phyloP scores from a whole-genome alignment of 768 basidiomycete species.

The Lepiota venenata region DNA sequence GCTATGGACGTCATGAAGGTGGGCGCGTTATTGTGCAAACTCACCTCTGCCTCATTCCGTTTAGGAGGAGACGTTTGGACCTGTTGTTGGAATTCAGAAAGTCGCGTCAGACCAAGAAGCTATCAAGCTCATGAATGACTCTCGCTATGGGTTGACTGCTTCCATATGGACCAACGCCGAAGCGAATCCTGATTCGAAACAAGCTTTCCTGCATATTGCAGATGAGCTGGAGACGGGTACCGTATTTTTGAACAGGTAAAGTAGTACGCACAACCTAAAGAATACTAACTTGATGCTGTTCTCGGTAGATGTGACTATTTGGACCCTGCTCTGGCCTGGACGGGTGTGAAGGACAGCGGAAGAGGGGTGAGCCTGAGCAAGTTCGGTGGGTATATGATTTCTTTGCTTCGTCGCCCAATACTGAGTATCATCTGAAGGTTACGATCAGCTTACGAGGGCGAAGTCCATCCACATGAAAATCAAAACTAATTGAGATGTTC shows the following conservation, averaged over 20 bases:
- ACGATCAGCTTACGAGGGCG: slow-evolving; percentile 79
- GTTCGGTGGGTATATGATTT: slow-evolving; percentile 56
- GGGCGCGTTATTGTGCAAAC: slow-evolving; percentile 12
- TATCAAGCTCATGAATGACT: slow-evolving; percentile 91
- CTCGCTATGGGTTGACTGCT: slow-evolving; percentile 90
- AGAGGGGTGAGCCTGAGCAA: slow-evolving; percentile 87
- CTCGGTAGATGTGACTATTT: slow-evolving; percentile 72
- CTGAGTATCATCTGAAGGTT: slow-evolving; percentile 46
- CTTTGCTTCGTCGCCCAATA: not conserved
- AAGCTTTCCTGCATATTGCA: slow-evolving; percentile 63
- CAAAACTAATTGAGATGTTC: slow-evolving; percentile 35
- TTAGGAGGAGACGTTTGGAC: slow-evolving; percentile 90
- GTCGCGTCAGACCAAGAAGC: slow-evolving; percentile 87
- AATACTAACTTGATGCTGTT: not conserved
- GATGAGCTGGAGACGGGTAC: slow-evolving; percentile 85
- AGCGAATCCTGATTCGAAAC: slow-evolving; percentile 55
- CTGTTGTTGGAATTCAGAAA: slow-evolving; percentile 91
- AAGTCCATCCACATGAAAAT: slow-evolving; percentile 86
- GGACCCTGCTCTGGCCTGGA: slow-evolving; percentile 94
- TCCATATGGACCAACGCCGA: slow-evolving; percentile 88
- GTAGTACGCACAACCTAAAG: not conserved
- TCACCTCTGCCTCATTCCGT: not conserved
- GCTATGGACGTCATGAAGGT: slow-evolving; percentile 95
- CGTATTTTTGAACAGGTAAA: slow-evolving; percentile 84
- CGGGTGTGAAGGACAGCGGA: slow-evolving; percentile 91